phyloP scores from a whole-genome alignment of 2,329 filamentous ascomycete genomes.

The Epicoccum sorghinum region DNA sequence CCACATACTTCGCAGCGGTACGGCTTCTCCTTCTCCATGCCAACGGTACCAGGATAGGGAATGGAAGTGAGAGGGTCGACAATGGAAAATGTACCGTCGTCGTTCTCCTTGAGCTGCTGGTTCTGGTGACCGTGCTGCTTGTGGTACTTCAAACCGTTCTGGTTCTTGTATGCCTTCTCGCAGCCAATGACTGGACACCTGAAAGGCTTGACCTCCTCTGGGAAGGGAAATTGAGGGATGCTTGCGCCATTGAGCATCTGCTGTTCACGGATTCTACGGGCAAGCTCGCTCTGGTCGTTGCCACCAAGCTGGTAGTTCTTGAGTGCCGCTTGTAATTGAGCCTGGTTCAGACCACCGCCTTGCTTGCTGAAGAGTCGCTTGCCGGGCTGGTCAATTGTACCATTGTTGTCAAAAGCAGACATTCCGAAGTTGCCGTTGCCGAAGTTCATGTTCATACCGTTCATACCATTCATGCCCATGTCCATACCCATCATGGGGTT shows the following conservation, averaged over 20 bases:
- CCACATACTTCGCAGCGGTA: slow-evolving; percentile 97
- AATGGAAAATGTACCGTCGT: slow-evolving; percentile 96
- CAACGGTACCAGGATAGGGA: slow-evolving; percentile 92
- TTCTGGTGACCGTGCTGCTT: slow-evolving; percentile 92
- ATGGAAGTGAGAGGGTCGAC: slow-evolving; percentile 94
- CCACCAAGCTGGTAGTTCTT: slow-evolving; percentile 74
- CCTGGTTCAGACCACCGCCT: slow-evolving; percentile 71
- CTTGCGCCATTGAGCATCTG: slow-evolving; percentile 62
- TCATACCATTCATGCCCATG: slow-evolving; percentile 40
- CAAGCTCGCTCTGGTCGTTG: slow-evolving; percentile 71
- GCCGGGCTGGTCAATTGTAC: slow-evolving; percentile 85
- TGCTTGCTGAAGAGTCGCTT: slow-evolving; percentile 88
- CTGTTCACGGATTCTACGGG: slow-evolving; percentile 67
- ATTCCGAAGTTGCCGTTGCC: slow-evolving; percentile 49
- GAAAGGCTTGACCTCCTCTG: slow-evolving; percentile 96
- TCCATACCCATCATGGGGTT: slow-evolving; percentile 45
- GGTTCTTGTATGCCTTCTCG: slow-evolving; percentile 99
- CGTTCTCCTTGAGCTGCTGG: slow-evolving; percentile 94
- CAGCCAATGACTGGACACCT: slow-evolving; percentile 97
- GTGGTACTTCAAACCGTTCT: slow-evolving; percentile 95
- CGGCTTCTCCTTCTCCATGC: slow-evolving; percentile 99
- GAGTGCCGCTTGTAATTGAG: slow-evolving; percentile 75
- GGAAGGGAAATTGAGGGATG: slow-evolving; percentile 49
- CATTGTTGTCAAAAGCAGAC: slow-evolving; percentile 48
- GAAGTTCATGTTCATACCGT: slow-evolving; percentile 42